phyloP scores from a whole-genome alignment of 1,284 basidiomycete species.

The Cutaneotrichosporon mucoides region DNA sequence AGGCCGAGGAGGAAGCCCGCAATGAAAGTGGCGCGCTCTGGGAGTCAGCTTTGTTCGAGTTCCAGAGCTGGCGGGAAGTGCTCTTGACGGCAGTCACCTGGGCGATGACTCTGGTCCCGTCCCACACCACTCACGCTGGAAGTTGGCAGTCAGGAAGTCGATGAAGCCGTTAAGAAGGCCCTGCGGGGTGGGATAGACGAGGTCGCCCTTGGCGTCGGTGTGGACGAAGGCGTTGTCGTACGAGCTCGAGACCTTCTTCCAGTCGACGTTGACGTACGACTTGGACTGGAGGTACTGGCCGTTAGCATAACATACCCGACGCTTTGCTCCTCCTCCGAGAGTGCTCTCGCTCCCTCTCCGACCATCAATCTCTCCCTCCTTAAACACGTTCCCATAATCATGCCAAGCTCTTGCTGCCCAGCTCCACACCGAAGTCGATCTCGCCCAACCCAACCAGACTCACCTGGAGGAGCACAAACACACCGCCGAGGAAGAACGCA shows the following conservation, averaged over 20 bases:
- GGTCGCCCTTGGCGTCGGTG: constrained; percentile 56
- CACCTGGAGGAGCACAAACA: constrained; percentile 83
- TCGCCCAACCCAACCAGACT: constrained; percentile 18
- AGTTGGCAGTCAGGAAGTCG: constrained; percentile 86
- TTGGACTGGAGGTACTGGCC: constrained; percentile 68
- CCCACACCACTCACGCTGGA: constrained; percentile 59
- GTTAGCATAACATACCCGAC: constrained; percentile 9
- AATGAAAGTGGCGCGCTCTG: constrained; percentile 54
- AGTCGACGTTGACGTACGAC: constrained; percentile 73
- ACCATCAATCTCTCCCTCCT: no score
- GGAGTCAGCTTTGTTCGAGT: no score
- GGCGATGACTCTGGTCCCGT: no score
- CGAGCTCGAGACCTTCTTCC: constrained; percentile 56
- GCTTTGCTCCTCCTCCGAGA: no score
- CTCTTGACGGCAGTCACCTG: not conserved
- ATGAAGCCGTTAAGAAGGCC: constrained; percentile 69
- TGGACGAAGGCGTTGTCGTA: constrained; percentile 74
- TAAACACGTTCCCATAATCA: no score
- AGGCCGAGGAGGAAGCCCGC: constrained; percentile 54
- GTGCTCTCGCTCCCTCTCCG: no score
- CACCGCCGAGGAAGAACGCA: constrained; percentile 77
- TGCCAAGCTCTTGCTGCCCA: no score
- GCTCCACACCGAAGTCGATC: no score
- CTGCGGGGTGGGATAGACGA: constrained; percentile 59
- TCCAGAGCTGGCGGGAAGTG: not conserved